Percentiles rank a stretch among this genome's conserved stretches.
These are phyloP conservation scores for Nadsonia commutata DNA, from an alignment of 1,139 yeast species.

Conservation along the genomic window DNA sequence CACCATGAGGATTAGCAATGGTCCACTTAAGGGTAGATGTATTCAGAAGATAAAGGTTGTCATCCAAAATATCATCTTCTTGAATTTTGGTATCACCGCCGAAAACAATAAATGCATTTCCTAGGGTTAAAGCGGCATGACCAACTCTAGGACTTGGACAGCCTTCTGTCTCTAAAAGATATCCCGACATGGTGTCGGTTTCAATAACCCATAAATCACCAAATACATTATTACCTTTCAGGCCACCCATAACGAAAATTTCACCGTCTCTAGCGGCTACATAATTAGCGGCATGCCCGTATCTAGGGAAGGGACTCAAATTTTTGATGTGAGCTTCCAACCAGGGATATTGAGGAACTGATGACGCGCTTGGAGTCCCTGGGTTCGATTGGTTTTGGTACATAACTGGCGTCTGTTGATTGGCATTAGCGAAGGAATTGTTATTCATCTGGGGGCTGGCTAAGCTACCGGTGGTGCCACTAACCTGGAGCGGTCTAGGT, in stretches of 20 bases:
- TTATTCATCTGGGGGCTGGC: neutral
- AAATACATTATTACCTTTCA: slow-evolving; percentile 81
- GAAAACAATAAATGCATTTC: slow-evolving; percentile 87
- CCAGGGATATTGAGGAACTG: slow-evolving; percentile 50
- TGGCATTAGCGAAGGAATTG: neutral
- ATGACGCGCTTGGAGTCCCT: neutral
- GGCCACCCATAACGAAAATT: slow-evolving; percentile 84
- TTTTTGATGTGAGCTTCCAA: slow-evolving; percentile 49
- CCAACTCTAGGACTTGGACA: slow-evolving; percentile 96
- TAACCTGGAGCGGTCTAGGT: neutral
- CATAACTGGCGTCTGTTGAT: neutral
- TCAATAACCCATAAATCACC: slow-evolving; percentile 80
- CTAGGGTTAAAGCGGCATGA: slow-evolving; percentile 82
- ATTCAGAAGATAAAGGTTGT: slow-evolving; percentile 79
- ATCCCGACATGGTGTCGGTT: slow-evolving; percentile 34
- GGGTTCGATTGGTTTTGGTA: neutral
- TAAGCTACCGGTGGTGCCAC: neutral
- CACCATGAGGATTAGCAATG: slow-evolving; percentile 67
- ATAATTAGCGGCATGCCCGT: slow-evolving; percentile 76
- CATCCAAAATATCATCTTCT: slow-evolving; percentile 61
- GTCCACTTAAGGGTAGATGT: slow-evolving; percentile 87
- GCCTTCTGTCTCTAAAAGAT: slow-evolving; percentile 50
- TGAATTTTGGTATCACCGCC: slow-evolving; percentile 96
- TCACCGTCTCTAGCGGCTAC: slow-evolving; percentile 66
- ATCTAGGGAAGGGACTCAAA: slow-evolving; percentile 79